Base-by-base conservation (phyloP, 2,329 filamentous ascomycete species). In the Cryphonectria nitschkei region DNA sequence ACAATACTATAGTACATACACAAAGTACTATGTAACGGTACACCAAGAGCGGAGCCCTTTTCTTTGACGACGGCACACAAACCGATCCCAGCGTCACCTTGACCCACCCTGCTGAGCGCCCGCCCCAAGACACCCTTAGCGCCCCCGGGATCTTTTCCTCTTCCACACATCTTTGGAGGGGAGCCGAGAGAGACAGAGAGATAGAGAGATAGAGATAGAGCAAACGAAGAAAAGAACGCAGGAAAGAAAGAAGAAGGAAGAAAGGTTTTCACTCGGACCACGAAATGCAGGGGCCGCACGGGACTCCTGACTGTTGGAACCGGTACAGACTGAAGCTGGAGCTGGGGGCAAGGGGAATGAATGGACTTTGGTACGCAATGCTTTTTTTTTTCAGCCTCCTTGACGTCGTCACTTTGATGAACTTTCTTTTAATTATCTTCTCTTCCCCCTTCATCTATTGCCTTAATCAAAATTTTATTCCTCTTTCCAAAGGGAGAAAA, bases 271-370 rank as follows among this genome's bases (percentile, higher is more conserved):
- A 22, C 26, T 29, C 32, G 46, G 62, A 63, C 22, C 56, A 67
- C 50, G 63, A 43, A 67, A 32, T 70, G 56, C 70, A 72, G 70
- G 70, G 70, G 50, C 68, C 68, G 64, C 70, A 72, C 64, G 70
- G 70, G 39, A 41, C 64, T 50, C 56, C 8, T 65, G 64, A 52
- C 6, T 70, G 68, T 29, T 65, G 68, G 70, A 64, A 70, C 68
- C 58, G 46, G 70, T 58, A 32, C 11, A 50, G 32, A 19, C 7
- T 46, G 43, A 39, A 19, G 64, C 43, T 52, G 43, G 41, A 65
- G 32, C 43, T 54, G 64, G 64, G 64, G 29, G 46, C 39, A 37
- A 46, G 43, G 46, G 16, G 26, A 26, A 26, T 26, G 26, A 32
- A 39, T 34, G 7, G 37, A 26, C 14, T 16, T 22, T 16, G 14